Base-by-base conservation (phyloP, 2,329 filamentous ascomycete species). In the Aspergillus tamarii region DNA sequence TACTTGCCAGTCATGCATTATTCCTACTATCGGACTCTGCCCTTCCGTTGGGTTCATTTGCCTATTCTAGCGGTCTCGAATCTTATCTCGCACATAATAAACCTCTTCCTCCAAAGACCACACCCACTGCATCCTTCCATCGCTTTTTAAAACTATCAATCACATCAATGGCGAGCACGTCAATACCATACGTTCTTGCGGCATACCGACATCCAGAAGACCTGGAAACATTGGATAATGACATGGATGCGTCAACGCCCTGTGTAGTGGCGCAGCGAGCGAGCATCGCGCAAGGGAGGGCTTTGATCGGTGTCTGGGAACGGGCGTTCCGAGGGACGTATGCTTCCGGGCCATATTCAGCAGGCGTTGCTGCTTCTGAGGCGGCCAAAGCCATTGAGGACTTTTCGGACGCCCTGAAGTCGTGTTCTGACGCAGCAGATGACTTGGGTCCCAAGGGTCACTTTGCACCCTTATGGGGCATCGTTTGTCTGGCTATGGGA, bases 21-120 rank as follows among this genome's bases (percentile, higher is more conserved):
- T 82, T 89, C 52, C 81, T 89, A 19, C 83, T 89, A 32, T 85
- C 87, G 59, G 87, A 89, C 76, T 89, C 87, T 23, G 87, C 87
- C 21, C 82, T 89, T 1, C 87, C 87, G 1, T 78, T 89, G 2
- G 87, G 87, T 53, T 88, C 87, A 1, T 89, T 89, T 73, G 87
- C 87, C 66, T 89, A 89, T 78, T 88, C 85, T 73, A 87, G 82
- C 71, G 87, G 87, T 5, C 78, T 89, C 21, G 87, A 89, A 74
- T 89, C 87, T 23, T 89, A 86, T 71, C 83, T 89, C 59, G 86
- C 85, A 3, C 87, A 89, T 72, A 77, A 81, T 66, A 83, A 82
- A 62, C 70, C 74, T 23, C 69, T 77, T n/a, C 74, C 77, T 23
- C 69, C 69, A 4, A 64, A 68, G 21, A 62, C 72, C 41, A 75